Evolutionary conservation across 805 yeast species (phyloP).

Genomic region (Ogataea polymorpha): DNA sequence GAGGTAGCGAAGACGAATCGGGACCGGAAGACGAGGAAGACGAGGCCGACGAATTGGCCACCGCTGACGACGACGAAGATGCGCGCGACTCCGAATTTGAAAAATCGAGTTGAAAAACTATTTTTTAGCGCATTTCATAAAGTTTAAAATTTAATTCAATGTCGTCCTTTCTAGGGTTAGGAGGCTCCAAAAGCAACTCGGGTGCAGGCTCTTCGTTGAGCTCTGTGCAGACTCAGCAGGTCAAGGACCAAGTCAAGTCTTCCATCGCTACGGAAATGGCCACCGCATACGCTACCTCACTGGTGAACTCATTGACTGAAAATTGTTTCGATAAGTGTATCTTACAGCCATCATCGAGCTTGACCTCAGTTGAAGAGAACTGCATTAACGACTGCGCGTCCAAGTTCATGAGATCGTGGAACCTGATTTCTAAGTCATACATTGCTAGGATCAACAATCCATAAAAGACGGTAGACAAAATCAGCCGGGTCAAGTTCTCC

Average conservation of each 20-base stretch:
- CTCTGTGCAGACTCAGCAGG: constrained; percentile 35
- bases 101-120: not conserved
- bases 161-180: constrained; percentile 34
- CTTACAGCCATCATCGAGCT: constrained; percentile 50
- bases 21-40: constrained; percentile 26
- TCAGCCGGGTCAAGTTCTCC: no score
- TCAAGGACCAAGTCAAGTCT: constrained; percentile 61
- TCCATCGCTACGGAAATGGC: constrained; percentile 83
- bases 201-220: constrained; percentile 10
- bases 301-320: constrained; percentile 80
- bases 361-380: constrained; percentile 50
- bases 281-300: constrained; percentile 84
- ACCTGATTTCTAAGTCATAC: constrained; percentile 73
- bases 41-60: constrained; percentile 27
- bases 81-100: constrained; percentile 19
- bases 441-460: constrained; percentile 54
- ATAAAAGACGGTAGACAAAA: not conserved
- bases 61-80: constrained; percentile 29
- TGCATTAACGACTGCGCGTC: constrained; percentile 79
- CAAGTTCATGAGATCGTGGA: constrained; percentile 92
- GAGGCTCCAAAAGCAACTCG: constrained; percentile 20
- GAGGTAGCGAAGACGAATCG: constrained; percentile 19
- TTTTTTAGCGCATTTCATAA: constrained; percentile 3
- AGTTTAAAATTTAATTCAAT: constrained; percentile 12
- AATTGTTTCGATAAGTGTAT: constrained; percentile 85